Conservation (phyloP, 306 rosid genomes). For the Glycine tomentella region DNA sequence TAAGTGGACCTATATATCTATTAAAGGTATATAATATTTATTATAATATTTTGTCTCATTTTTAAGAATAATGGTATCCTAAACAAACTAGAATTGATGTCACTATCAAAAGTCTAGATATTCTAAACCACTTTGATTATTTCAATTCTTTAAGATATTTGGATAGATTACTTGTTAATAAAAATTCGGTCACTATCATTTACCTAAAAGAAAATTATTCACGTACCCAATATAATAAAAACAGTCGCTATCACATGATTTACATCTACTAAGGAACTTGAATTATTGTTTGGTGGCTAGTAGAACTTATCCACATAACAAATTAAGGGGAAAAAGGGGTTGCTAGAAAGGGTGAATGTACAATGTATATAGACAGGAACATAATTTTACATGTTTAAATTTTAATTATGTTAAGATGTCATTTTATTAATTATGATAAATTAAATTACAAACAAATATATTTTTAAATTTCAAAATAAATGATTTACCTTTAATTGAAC, state of each 20-base stretch:
- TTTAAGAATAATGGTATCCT: background rate
- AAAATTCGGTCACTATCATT: background rate
- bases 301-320: conserved; percentile 15
- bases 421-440: no score
- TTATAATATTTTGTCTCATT: background rate
- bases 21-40: background rate
- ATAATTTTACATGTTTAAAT: no score
- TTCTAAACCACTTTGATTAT: conserved; percentile 26
- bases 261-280: no score
- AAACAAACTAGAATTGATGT: conserved; percentile 4
- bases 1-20: background rate
- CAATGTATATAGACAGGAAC: no score
- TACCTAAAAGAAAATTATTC: conserved; percentile 15
- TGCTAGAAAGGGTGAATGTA: no score
- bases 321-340: no score
- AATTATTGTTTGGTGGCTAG: background rate
- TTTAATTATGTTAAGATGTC: no score
- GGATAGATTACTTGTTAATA: background rate
- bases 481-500: no score
- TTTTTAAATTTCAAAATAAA: no score
- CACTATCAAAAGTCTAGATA: conserved; percentile 6
- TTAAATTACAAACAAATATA: no score
- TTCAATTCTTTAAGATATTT: conserved; percentile 26
- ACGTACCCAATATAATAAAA: background rate
- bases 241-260: conserved; percentile 28